These are phyloP conservation scores for Claviceps citrina DNA, from an alignment of 2,329 filamentous ascomycete genomes.

Conservation along the genomic window DNA sequence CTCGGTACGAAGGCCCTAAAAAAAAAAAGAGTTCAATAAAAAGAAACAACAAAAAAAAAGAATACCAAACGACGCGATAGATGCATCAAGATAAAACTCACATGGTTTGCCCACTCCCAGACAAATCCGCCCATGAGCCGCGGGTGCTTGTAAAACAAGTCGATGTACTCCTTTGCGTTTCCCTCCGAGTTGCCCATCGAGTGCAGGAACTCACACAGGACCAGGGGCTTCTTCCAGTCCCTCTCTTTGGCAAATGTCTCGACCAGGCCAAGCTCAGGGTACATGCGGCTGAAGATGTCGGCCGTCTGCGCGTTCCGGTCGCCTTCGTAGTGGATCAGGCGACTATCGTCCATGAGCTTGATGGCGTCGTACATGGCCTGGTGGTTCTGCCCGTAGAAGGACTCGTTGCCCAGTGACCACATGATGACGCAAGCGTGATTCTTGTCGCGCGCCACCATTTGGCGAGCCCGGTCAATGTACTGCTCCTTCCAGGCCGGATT, in stretches of 20 bases:
- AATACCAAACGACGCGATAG: neutral
- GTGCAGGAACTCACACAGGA: constrained; percentile 40
- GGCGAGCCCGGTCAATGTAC: constrained; percentile 50
- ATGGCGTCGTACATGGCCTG: constrained; percentile 51
- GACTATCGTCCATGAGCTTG: constrained; percentile 37
- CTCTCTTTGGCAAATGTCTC: constrained; percentile 24
- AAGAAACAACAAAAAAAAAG: neutral
- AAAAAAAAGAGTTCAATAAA: neutral
- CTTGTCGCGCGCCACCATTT: constrained; percentile 44
- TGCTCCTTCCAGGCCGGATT: constrained; percentile 47
- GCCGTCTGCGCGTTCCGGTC: constrained; percentile 41
- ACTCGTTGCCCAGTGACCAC: constrained; percentile 59
- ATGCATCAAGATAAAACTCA: constrained; percentile 4
- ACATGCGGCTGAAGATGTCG: constrained; percentile 54
- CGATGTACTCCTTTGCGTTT: constrained; percentile 49
- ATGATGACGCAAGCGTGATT: constrained; percentile 52
- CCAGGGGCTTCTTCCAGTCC: constrained; percentile 38
- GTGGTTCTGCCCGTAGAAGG: constrained; percentile 54
- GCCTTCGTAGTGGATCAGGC: constrained; percentile 51
- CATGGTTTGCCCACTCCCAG: constrained; percentile 50
- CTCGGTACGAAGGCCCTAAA: constrained; percentile 25
- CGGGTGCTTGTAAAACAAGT: constrained; percentile 41
- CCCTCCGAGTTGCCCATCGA: constrained; percentile 64
- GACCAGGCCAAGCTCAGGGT: constrained; percentile 35
- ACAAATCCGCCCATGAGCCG: constrained; percentile 46